Conservation (phyloP, 805 yeast genomes). For the Cyberlindnera xishuangbannaensis region DNA sequence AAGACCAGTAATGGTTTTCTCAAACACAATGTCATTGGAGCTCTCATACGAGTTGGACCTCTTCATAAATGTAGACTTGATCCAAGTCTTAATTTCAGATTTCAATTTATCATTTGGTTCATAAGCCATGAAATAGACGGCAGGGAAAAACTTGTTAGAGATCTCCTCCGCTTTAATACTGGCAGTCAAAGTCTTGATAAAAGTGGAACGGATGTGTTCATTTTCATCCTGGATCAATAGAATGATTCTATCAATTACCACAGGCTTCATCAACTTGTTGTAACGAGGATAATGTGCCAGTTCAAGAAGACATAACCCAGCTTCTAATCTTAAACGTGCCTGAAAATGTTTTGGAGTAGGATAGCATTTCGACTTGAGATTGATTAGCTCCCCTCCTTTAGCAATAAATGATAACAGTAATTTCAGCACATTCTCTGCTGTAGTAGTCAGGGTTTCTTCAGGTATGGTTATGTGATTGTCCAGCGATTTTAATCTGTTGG, state of each 20-base stretch:
- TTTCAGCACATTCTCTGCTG: conserved; percentile 61
- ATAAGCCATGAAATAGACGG: conserved; percentile 68
- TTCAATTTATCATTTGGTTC: conserved; percentile 58
- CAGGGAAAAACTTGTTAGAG: conserved; percentile 60
- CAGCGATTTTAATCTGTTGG: conserved; percentile 47
- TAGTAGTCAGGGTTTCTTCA: no score
- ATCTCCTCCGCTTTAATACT: conserved; percentile 45
- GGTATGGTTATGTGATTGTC: no score
- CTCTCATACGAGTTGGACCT: conserved; percentile 21
- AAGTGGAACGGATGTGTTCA: conserved; percentile 45
- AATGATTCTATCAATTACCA: conserved; percentile 46
- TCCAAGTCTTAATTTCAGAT: conserved; percentile 60
- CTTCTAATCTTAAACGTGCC: conserved; percentile 56
- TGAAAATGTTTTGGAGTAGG: conserved; percentile 64
- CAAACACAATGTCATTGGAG: conserved; percentile 47
- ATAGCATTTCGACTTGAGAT: conserved; percentile 33
- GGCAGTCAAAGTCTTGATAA: conserved; percentile 45
- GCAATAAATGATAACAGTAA: conserved; percentile 60
- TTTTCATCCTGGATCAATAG: conserved; percentile 65
- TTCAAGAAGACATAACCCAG: conserved; percentile 61
- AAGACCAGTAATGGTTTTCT: conserved; percentile 60
- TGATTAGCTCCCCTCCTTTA: conserved; percentile 72
- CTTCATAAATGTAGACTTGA: conserved; percentile 46
- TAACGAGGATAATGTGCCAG: conserved; percentile 51
- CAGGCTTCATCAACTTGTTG: conserved; percentile 46